Evolutionary conservation across 2,329 filamentous ascomycete species (phyloP).

Genomic region (Colletotrichum kahawae): DNA sequence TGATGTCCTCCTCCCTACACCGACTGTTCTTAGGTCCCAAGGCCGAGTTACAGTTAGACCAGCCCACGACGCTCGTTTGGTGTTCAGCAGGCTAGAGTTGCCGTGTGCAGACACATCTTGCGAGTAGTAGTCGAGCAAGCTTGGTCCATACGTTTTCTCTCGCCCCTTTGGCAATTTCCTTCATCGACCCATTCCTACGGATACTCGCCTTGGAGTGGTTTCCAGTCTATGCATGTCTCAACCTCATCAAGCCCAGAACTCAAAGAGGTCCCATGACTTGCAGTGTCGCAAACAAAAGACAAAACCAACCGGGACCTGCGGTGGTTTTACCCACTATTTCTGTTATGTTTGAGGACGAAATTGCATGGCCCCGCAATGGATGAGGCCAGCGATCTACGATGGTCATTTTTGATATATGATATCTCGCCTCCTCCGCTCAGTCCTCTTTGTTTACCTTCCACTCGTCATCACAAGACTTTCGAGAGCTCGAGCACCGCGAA

Average conservation of each 20-base stretch:
- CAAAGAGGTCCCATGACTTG: constrained; percentile 2
- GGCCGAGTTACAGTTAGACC: neutral
- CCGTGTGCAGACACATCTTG: neutral
- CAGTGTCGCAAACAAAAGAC: neutral
- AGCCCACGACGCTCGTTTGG: neutral
- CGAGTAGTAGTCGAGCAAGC: neutral
- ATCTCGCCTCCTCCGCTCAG: constrained; percentile 13
- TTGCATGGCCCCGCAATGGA: neutral
- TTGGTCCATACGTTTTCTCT: constrained; percentile 4
- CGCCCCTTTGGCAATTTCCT: constrained; percentile 1
- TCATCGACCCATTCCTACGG: constrained; percentile 14
- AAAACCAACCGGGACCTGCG: neutral
- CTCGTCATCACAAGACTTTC: neutral
- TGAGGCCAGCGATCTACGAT: constrained; percentile 10
- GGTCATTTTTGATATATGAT: constrained; percentile 20
- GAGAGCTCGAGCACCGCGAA: neutral
- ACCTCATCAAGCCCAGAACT: neutral
- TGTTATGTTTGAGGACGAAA: constrained; percentile 8
- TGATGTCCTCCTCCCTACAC: neutral
- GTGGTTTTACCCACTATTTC: constrained; percentile 1
- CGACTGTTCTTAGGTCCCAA: neutral
- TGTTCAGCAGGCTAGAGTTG: neutral
- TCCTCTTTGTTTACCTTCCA: constrained; percentile 10
- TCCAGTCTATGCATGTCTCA: constrained; percentile 17
- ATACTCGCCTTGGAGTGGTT: neutral